Evolutionary conservation across 1,139 yeast genomes (phyloP).

Genomic region (Debaryomyces coudertii): DNA sequence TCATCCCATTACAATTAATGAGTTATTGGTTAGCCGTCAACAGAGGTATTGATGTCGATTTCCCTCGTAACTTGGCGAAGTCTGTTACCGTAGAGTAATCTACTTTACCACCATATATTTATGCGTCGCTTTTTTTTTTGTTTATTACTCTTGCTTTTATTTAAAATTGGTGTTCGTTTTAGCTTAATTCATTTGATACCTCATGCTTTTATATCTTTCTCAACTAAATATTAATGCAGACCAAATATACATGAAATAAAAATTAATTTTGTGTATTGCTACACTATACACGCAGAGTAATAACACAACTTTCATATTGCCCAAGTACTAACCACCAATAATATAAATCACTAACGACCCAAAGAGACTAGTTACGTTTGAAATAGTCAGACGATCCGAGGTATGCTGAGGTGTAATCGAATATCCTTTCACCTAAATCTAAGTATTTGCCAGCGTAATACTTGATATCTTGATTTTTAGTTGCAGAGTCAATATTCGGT

Average conservation of each 20-base stretch:
- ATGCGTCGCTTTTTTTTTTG: not conserved
- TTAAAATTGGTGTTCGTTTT: not conserved
- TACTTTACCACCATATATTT: not conserved
- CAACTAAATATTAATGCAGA: constrained; percentile 1
- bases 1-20: constrained; percentile 93
- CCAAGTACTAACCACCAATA: not conserved
- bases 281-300: constrained; percentile 1
- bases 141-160: not conserved
- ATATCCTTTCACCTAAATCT: constrained; percentile 81
- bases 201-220: not conserved
- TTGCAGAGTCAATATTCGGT: constrained; percentile 33
- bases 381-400: constrained; percentile 77
- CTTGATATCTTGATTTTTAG: constrained; percentile 52
- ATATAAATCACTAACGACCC: constrained; percentile 29
- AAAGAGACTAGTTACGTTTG: constrained; percentile 43
- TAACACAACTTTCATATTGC: not conserved
- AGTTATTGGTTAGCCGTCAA: constrained; percentile 96
- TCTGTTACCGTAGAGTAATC: constrained; percentile 89
- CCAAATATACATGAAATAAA: constrained; percentile 6
- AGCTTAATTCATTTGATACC: not conserved
- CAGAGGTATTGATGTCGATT: constrained; percentile 96
- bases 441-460: constrained; percentile 68
- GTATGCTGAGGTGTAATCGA: constrained; percentile 72
- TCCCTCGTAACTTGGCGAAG: constrained; percentile 98
- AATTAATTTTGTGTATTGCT: not conserved